Percentiles rank a stretch among this genome's conserved stretches.
These are phyloP conservation scores for Pseudohyphozyma bogoriensis DNA, from an alignment of 768 basidiomycete species.

Conservation along the genomic window DNA sequence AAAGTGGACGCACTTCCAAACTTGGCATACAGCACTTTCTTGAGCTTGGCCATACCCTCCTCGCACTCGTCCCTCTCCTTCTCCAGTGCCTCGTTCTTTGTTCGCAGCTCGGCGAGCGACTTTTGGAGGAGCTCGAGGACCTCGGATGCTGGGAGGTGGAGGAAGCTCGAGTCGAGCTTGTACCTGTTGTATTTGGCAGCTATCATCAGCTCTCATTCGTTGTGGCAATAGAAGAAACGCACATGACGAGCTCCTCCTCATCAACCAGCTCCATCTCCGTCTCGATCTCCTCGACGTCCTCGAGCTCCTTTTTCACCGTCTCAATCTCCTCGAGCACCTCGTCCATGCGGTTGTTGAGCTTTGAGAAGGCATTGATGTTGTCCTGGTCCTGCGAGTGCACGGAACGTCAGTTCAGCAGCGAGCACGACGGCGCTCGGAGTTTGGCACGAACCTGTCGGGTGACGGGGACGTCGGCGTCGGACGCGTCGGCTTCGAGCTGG, in stretches of 20 bases:
- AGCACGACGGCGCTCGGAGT: slow-evolving; percentile 10
- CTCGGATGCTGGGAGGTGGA: slow-evolving; percentile 36
- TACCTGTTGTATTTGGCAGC: slow-evolving; percentile 36
- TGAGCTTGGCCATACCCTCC: slow-evolving; percentile 18
- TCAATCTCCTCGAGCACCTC: slow-evolving; percentile 39
- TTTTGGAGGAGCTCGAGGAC: slow-evolving; percentile 28
- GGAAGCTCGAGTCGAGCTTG: slow-evolving; percentile 40
- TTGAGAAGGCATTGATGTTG: slow-evolving; percentile 41
- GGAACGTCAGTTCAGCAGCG: too few species aligned
- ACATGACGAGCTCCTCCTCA: slow-evolving; percentile 36
- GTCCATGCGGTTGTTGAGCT: slow-evolving; percentile 38
- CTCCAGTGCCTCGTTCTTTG: slow-evolving; percentile 6
- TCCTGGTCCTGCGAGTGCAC: slow-evolving; percentile 42
- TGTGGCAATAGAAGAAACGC: slow-evolving; percentile 1
- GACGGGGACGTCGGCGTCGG: neutral
- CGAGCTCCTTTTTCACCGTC: slow-evolving; percentile 36
- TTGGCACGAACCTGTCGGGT: neutral
- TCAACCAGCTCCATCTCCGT: slow-evolving; percentile 41
- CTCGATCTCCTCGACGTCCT: slow-evolving; percentile 40
- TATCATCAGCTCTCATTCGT: too few species aligned
- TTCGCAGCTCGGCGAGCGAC: slow-evolving; percentile 4
- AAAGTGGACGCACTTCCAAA: slow-evolving; percentile 25
- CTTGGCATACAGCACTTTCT: slow-evolving; percentile 24
- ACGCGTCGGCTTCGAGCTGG: slow-evolving; percentile 7
- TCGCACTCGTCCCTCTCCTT: slow-evolving; percentile 7